Conservation (phyloP, 208 protist species). For the Acanthamoeba sp. region DNA sequence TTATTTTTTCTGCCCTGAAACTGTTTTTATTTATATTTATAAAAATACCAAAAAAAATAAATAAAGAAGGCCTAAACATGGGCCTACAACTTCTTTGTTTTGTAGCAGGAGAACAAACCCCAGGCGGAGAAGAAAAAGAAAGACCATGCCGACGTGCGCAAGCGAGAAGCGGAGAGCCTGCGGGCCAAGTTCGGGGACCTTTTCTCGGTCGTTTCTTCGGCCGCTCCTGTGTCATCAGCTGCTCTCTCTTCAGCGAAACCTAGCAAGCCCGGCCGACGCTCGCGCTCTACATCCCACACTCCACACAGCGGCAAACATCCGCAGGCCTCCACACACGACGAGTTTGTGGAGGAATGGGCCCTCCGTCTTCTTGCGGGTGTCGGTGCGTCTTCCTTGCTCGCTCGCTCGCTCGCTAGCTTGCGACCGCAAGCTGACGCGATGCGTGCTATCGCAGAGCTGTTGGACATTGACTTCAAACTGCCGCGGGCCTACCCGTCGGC, state of each 20-base stretch:
- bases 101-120: not conserved
- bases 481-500: not conserved
- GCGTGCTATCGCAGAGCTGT: not conserved
- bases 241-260: no score
- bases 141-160: not conserved
- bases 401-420: not conserved
- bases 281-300: not conserved
- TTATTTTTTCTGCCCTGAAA: no score
- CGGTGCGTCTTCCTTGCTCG: not conserved
- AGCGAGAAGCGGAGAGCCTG: not conserved
- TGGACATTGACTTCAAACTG: not conserved
- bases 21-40: not conserved
- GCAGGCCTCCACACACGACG: no score
- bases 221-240: not conserved
- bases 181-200: constrained; percentile 17
- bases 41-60: not conserved
- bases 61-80: not conserved
- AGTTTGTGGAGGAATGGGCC: not conserved
- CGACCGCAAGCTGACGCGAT: not conserved
- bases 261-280: no score
- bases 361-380: not conserved
- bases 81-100: no score
- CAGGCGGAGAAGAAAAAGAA: not conserved
- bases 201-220: not conserved
- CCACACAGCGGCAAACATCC: not conserved